Conservation (phyloP, 2,329 filamentous ascomycete genomes). For the Chrysoporthe cubensis region DNA sequence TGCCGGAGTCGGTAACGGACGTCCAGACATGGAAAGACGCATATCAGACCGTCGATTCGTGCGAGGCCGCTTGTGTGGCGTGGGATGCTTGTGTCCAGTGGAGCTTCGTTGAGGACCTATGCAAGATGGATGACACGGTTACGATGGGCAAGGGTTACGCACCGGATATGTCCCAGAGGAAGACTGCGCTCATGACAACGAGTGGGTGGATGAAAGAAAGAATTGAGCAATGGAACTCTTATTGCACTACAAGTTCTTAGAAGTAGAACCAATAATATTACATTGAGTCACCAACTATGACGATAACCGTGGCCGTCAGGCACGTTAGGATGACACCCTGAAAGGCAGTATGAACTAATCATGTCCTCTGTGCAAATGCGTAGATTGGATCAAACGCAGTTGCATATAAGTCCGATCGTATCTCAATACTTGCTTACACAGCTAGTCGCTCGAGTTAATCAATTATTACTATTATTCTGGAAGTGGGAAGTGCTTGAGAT, state of each 20-base stretch:
- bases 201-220: slow-evolving; percentile 33
- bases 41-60: slow-evolving; percentile 35
- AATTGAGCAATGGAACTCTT: slow-evolving; percentile 5
- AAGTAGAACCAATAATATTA: background rate
- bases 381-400: no score
- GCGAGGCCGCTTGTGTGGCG: slow-evolving; percentile 33
- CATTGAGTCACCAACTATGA: background rate
- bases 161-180: slow-evolving; percentile 32
- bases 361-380: no score
- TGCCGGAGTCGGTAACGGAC: slow-evolving; percentile 28
- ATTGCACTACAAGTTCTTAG: slow-evolving; percentile 3
- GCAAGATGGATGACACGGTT: slow-evolving; percentile 35
- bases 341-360: no score
- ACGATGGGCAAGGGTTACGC: slow-evolving; percentile 33
- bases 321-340: no score
- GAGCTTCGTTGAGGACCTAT: slow-evolving; percentile 36
- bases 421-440: no score
- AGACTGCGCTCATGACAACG: slow-evolving; percentile 33
- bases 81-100: slow-evolving; percentile 36
- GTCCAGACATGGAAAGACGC: slow-evolving; percentile 32
- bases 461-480: background rate
- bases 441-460: no score
- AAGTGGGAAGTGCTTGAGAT: background rate
- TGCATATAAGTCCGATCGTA: no score
- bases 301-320: no score